Base-by-base conservation (phyloP, 2,329 filamentous ascomycete genomes). In the Ophiostoma populinum region DNA sequence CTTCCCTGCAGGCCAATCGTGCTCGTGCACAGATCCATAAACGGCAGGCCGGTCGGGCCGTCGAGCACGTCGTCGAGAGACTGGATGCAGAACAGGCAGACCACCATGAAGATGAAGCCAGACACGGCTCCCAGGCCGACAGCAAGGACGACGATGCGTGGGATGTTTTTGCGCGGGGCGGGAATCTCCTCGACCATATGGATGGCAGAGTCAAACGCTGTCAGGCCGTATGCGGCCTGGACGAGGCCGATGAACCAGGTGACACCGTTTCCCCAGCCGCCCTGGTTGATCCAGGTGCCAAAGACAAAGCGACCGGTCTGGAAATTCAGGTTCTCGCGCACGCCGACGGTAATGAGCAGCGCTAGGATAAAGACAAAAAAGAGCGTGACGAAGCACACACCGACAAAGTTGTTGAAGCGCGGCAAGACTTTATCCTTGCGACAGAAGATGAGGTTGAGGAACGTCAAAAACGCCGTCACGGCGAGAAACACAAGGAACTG, bases 321-420 rank as follows among this genome's bases (percentile, higher is more conserved):
- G 34, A 42, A 42, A 9, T 45, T 46, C 4, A 54, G 38, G 35
- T 37, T 34, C 17, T 35, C 20, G 36, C 34, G 33, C 7, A 34
- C 34, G 36, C 39, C 41, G 27, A 43, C 40, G 19, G 31, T 31
- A 28, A 40, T 39, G 20, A 44, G 41, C n/a, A 51, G 51, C 2
- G 49, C 47, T 6, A 55, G 44, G 7, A 47, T 47, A 11, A 52
- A 49, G 4, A 47, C 49, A 13, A 55, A 42, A 34, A 55, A 71
- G 11, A 43, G 41, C 10, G 32, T 34, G 26, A 40, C 35, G 20
- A 43, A 43, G 36, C 36, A 55, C 3, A 72, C 44, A n/a, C 67
- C 68, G 7, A 73, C 56, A 8, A 69, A 63, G 47, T 67, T 65
- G 51, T 71, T 73, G 46, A 71, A 61, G 47, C 55, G 56, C 0